Conservation (phyloP, 352 stramenopile genomes). For the Phytophthora nicotianae region DNA sequence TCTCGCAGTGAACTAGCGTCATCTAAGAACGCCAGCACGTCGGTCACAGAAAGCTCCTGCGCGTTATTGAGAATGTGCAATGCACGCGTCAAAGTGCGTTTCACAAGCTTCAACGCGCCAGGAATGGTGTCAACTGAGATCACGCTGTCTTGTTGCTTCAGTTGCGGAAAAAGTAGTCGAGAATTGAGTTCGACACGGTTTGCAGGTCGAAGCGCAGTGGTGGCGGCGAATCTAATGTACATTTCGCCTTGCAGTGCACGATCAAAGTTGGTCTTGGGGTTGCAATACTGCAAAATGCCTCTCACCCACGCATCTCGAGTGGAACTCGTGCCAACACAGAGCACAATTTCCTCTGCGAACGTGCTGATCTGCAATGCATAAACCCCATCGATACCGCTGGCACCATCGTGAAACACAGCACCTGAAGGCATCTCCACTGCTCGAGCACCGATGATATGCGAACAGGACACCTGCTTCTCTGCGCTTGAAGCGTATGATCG, state of each 20-base stretch:
- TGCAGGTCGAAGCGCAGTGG: constrained; percentile 47
- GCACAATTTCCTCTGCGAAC: constrained; percentile 74
- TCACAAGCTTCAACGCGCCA: constrained; percentile 31
- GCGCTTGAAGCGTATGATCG: constrained; percentile 63
- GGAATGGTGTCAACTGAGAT: constrained; percentile 16
- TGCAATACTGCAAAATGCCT: constrained; percentile 65
- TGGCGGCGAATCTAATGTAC: constrained; percentile 47
- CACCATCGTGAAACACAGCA: constrained; percentile 13
- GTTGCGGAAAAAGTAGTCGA: constrained; percentile 56
- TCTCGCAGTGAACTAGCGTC: constrained; percentile 58
- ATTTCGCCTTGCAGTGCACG: constrained; percentile 40
- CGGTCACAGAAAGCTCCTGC: constrained; percentile 46
- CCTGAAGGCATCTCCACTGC: constrained; percentile 36
- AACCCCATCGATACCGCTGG: constrained; percentile 23
- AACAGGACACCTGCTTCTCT: constrained; percentile 53
- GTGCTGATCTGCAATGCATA: constrained; percentile 77
- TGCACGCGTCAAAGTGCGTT: constrained; percentile 36
- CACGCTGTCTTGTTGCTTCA: constrained; percentile 6
- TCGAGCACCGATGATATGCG: constrained; percentile 60
- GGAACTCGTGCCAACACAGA: constrained; percentile 69
- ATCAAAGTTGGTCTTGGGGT: constrained; percentile 52
- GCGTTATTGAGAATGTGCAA: constrained; percentile 45
- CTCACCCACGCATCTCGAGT: constrained; percentile 71
- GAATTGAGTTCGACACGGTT: constrained; percentile 69
- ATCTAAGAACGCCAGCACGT: constrained; percentile 74